A percentile compares a stretch with the other conserved stretches of the same genome.
Conservation (phyloP, 805 yeast genomes). For the Kodamaea nitidulidarum region DNA sequence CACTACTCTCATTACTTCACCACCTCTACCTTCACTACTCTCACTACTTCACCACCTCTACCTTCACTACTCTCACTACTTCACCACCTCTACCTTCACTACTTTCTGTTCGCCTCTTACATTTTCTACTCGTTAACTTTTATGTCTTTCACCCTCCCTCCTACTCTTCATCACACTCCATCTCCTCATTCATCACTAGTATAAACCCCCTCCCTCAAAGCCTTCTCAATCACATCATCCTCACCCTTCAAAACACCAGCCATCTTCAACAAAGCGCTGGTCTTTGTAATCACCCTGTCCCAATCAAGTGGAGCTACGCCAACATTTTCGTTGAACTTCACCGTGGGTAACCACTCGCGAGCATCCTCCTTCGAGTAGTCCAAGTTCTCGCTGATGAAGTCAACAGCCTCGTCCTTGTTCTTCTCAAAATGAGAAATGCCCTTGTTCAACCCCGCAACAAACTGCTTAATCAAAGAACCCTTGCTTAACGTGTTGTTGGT, state of each 20-base stretch:
- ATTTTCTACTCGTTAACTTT: background rate
- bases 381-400: conserved; percentile 59
- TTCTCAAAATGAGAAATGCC: conserved; percentile 66
- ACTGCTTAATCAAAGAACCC: conserved; percentile 26
- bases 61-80: too few relatives aligned
- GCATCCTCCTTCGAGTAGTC: conserved; percentile 81
- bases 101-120: background rate
- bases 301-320: conserved; percentile 43
- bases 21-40: too few relatives aligned
- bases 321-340: conserved; percentile 49
- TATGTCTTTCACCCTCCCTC: background rate
- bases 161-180: background rate
- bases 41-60: too few relatives aligned
- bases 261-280: conserved; percentile 51
- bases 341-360: conserved; percentile 75
- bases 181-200: background rate
- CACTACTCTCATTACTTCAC: too few relatives aligned
- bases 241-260: conserved; percentile 56
- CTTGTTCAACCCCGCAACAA: conserved; percentile 52
- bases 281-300: conserved; percentile 47
- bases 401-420: conserved; percentile 61
- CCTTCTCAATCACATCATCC: conserved; percentile 20
- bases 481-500: conserved; percentile 30
- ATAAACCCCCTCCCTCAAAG: conserved; percentile 20
- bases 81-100: too few relatives aligned